Conservation (phyloP, 257 asterid genomes). For the Jaltomata sinuosa region DNA sequence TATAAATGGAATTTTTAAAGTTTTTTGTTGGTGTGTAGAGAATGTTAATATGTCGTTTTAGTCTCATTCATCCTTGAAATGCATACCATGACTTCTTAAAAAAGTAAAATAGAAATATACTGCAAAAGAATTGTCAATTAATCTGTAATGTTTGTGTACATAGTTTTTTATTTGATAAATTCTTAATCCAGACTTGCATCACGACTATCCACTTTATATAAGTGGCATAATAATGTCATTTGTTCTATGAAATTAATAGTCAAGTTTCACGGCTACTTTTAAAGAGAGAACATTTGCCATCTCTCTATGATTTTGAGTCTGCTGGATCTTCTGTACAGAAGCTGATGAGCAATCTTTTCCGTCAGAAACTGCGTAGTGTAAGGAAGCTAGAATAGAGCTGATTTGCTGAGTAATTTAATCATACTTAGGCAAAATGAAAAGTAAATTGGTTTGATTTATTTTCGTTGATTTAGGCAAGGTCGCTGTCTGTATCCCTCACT, state of each 20-base stretch:
- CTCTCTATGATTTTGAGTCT: neutral
- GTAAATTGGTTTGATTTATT: neutral
- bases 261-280: neutral
- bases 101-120: neutral
- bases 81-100: neutral
- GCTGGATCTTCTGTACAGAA: neutral
- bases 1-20: neutral
- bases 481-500: neutral
- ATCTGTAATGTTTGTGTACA: neutral
- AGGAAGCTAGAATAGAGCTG: neutral
- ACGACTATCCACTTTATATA: neutral
- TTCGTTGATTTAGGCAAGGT: neutral
- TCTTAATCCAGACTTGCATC: neutral
- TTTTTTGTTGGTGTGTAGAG: neutral
- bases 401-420: neutral
- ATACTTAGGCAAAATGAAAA: neutral
- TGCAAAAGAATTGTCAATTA: neutral
- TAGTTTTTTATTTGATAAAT: neutral
- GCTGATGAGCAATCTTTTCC: neutral
- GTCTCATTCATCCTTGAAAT: neutral
- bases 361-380: neutral
- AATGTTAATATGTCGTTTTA: neutral
- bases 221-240: neutral
- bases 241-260: neutral
- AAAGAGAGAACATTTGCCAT: neutral